Base-by-base conservation (phyloP, 495 filamentous ascomycete species). In the Penicillium cataractarum region DNA sequence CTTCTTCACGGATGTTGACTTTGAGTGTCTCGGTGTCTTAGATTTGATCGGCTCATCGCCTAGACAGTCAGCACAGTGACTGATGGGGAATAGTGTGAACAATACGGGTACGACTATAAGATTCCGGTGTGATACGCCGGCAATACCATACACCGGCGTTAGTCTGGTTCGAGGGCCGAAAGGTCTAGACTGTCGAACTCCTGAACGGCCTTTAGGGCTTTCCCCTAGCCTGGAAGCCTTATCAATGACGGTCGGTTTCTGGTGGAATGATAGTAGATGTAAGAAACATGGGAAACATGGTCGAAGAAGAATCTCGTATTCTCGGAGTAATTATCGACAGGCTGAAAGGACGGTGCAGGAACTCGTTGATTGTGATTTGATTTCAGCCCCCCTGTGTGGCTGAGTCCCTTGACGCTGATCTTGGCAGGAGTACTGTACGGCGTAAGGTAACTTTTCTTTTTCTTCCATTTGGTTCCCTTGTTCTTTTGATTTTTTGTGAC, bases 101-200 rank as follows among this genome's bases (percentile, higher is more conserved):
- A 22, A 46, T 22, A 42, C 5, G 3, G 21, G 9, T 12, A 50
- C 6, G 21, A 13, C 4, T 0, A 50, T 1, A 24, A 22, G 5
- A 15, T 50, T 50, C 22, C 46, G 24, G 21, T 3, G 21, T 3
- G 5, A 29, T 50, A 49, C 22, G 7, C 46, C 22, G 24, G 24
- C 15, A 12, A 4, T 50, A 50, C 46, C 10, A 15, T 8, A 7
- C 29, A 12, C 7, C 40, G 46, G 46, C 46, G 22, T 49, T 49
- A 13, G 24, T 26, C 22, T 50, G 12, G 35, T 26, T 32, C 32
- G 64, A 58, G 60, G 52, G 42, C 57, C 13, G 33, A 55, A 61
- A 33, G 62, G 68, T 52, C 68, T 70, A 70, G 68, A 70, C 48
- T 62, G 49, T 40, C 39, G 32, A n/a, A 44, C 68, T 65, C 68